phyloP scores from a whole-genome alignment of 345 rosid species.

The Lenwebbia sp. region DNA sequence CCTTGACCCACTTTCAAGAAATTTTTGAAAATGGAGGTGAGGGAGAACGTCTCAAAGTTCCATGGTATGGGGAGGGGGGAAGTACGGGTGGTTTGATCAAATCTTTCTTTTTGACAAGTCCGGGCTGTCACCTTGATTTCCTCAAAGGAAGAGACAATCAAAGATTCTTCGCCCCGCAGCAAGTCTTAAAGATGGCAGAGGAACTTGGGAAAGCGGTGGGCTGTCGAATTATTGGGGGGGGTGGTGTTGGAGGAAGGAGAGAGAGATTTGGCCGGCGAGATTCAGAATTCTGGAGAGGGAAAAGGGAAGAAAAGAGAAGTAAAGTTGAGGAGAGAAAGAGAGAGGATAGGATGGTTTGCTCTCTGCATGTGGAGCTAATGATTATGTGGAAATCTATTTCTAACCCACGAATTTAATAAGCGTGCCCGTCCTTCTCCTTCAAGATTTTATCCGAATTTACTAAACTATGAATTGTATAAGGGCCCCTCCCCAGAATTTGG shows the following conservation, averaged over 20 bases:
- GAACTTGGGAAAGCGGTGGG: background rate
- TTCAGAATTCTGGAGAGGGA: constrained; percentile 25
- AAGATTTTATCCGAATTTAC: background rate
- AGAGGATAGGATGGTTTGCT: background rate
- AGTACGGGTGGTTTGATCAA: background rate
- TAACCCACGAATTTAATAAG: background rate
- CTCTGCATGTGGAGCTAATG: background rate
- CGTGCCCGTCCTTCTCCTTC: background rate
- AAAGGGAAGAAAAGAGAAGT: background rate
- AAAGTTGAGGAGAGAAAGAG: background rate
- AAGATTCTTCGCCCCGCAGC: constrained; percentile 11
- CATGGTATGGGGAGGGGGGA: background rate
- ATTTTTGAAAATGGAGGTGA: background rate
- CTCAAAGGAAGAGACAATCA: constrained; percentile 27
- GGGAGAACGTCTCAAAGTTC: background rate
- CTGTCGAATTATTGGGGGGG: background rate
- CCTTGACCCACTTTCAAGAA: background rate
- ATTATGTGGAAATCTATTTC: background rate
- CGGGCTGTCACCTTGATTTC: constrained; percentile 40
- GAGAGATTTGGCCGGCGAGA: constrained; percentile 2
- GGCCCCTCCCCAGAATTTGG: too few species aligned
- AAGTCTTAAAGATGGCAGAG: background rate
- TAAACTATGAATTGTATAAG: too few species aligned
- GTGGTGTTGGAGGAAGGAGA: background rate
- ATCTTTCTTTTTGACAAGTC: constrained; percentile 6